A percentile compares a stretch with the other conserved stretches of the same genome.
These are phyloP conservation scores for Neostapfia colusana DNA, from an alignment of 176 grass and related monocot genomes.

Conservation along the genomic window DNA sequence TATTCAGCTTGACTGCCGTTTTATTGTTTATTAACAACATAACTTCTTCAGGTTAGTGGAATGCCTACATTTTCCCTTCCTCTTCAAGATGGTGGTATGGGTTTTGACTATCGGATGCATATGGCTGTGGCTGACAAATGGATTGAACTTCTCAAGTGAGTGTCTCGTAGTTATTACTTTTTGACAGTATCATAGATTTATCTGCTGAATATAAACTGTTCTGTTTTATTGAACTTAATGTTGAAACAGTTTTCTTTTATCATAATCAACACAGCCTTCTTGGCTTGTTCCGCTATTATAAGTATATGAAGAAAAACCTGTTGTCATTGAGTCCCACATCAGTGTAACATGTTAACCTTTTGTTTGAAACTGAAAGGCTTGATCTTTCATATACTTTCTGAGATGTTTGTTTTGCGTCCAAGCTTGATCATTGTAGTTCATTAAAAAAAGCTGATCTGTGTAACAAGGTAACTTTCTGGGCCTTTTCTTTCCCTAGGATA, in stretches of 20 bases:
- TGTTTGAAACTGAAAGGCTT: slow-evolving; percentile 6
- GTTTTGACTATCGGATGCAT: slow-evolving; percentile 87
- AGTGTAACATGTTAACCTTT: slow-evolving; percentile 5
- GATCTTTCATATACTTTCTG: slow-evolving; percentile 8
- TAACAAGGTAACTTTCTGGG: not conserved
- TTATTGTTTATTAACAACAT: slow-evolving; percentile 24
- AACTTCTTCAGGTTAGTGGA: slow-evolving; percentile 76
- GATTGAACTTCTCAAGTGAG: slow-evolving; percentile 91
- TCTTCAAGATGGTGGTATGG: slow-evolving; percentile 75
- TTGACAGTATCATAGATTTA: not conserved
- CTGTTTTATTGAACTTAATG: not conserved
- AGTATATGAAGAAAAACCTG: slow-evolving; percentile 14
- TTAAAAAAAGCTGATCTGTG: not conserved
- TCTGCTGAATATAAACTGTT: slow-evolving; percentile 2
- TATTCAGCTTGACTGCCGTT: not conserved
- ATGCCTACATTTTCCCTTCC: slow-evolving; percentile 85
- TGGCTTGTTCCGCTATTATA: not conserved
- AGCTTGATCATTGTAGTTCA: not conserved
- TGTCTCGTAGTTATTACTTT: not conserved
- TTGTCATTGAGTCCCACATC: not conserved
- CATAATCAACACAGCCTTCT: not conserved
- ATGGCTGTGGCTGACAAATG: slow-evolving; percentile 94
- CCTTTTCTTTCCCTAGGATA: slow-evolving; percentile 43
- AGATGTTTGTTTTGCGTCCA: not conserved
- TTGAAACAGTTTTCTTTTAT: slow-evolving; percentile 3